Evolutionary conservation across 805 yeast genomes (phyloP), one percentile per base, ranked within the genome.

Genomic region (Ogataea pilisensis): DNA sequence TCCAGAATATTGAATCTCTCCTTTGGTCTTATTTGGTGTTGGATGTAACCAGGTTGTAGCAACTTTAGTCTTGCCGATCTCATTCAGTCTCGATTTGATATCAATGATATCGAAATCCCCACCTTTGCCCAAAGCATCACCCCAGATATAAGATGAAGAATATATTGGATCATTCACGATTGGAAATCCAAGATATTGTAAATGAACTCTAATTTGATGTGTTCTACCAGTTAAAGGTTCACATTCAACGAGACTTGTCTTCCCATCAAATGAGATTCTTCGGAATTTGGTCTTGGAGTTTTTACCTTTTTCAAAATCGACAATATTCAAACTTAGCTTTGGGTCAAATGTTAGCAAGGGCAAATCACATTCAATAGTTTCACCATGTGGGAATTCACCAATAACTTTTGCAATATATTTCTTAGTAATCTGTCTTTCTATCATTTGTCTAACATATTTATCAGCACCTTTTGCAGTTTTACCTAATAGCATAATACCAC

Each of bases 151-250:
- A 13, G 72, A 75, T 52, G 85, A 86, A 2, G 96, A 83, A 55
- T 89, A 91, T 1, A 90, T 71, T 0, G 97, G 97, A 60, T 91
- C 99, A 58, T 91, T 90, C 3, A 85, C 88, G 34, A 91, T 91
- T 0, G 98, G 96, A 55, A 69, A 75, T 0, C 97, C 97, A n/a
- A 93, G 52, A 49, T 72, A 83, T 62, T 90, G 96, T 42, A 93
- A 64, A 65, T 93, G 99, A 1, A 93, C 95, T 45, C 99, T 69
- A 37, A 93, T 89, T 59, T 91, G 99, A 61, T 91, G 99, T 0
- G 97, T 88, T 56, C 99, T 72, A 0, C 99, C 99, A 0, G 99
- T 91, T 14, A 75, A 65, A 1, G 99, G 99, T 49, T 69, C 74
- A 62, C 98, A 91, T 45, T 78, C 70, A 3, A 93, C 96, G 21